Conservation (phyloP, 176 grass and related monocot species). For the Triticum turgidum region DNA sequence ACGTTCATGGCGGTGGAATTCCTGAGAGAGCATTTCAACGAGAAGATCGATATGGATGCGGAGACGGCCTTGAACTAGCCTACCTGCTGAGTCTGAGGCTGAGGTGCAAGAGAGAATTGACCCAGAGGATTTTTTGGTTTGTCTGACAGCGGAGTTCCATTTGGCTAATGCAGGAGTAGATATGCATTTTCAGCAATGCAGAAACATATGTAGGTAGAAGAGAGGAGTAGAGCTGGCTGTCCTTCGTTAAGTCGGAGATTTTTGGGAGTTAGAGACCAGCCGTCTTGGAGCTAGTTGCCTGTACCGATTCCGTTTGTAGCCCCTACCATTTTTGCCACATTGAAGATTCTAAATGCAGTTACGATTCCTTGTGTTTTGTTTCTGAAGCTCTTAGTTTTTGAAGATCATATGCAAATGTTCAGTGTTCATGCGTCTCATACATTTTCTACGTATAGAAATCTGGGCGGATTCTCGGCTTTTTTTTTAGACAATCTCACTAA, state of each 20-base stretch:
- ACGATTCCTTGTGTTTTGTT: not conserved
- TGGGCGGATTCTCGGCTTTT: too few relatives aligned
- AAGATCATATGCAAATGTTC: too few relatives aligned
- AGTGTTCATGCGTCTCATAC: too few relatives aligned
- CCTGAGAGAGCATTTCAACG: constrained; percentile 83
- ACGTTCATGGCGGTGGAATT: constrained; percentile 98
- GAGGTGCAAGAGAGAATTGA: constrained; percentile 43
- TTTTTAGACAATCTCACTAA: too few relatives aligned
- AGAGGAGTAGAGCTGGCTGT: not conserved
- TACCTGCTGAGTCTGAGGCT: constrained; percentile 38
- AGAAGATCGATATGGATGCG: constrained; percentile 39
- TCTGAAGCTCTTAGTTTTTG: not conserved
- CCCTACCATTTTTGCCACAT: not conserved
- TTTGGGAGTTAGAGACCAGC: not conserved
- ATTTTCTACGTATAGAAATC: too few relatives aligned
- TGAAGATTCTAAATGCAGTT: not conserved
- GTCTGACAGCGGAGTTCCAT: not conserved
- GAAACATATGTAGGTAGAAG: not conserved
- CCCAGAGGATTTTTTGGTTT: not conserved
- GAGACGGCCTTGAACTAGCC: constrained; percentile 33
- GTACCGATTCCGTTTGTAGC: not conserved
- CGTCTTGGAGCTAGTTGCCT: not conserved
- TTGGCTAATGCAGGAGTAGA: constrained; percentile 10
- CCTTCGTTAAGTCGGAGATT: not conserved
- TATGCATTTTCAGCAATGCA: not conserved